Conservation (phyloP, 352 stramenopile species). For the Phytopythium montanum region DNA sequence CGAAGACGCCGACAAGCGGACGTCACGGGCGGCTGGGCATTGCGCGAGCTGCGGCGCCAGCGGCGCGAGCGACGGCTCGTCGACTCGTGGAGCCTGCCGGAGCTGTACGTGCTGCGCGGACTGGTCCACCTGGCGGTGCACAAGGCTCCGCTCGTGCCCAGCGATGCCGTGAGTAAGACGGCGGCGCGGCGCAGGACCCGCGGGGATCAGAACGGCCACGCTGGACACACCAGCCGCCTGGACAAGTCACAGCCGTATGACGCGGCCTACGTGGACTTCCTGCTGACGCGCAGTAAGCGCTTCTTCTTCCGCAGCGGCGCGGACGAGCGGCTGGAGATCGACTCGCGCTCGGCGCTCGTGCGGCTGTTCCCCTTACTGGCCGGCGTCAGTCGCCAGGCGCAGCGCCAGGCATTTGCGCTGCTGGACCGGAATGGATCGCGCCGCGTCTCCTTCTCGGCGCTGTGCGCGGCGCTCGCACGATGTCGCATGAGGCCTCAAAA, state of each 20-base stretch:
- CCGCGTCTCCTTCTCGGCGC: slow-evolving; percentile 54
- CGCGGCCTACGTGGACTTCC: slow-evolving; percentile 24
- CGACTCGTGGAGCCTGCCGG: slow-evolving; percentile 48
- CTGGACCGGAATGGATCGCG: slow-evolving; percentile 45
- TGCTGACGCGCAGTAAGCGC: slow-evolving; percentile 26
- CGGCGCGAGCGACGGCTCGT: slow-evolving; percentile 27
- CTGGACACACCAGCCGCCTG: neutral
- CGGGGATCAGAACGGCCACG: slow-evolving; percentile 1
- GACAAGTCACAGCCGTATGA: neutral
- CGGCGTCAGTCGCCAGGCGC: slow-evolving; percentile 21
- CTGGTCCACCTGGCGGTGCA: slow-evolving; percentile 40
- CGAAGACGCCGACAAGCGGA: slow-evolving; percentile 9
- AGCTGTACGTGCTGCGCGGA: slow-evolving; percentile 55
- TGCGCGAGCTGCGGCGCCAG: slow-evolving; percentile 15
- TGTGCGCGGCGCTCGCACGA: slow-evolving; percentile 53
- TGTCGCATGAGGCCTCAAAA: slow-evolving; percentile 17
- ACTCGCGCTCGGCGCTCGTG: slow-evolving; percentile 36
- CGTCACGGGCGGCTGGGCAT: neutral
- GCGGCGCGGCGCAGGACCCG: slow-evolving; percentile 12
- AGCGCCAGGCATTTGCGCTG: slow-evolving; percentile 37
- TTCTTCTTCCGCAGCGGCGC: slow-evolving; percentile 37
- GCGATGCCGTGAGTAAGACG: slow-evolving; percentile 8
- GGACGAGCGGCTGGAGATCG: slow-evolving; percentile 42
- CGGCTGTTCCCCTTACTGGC: slow-evolving; percentile 53
- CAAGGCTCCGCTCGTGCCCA: slow-evolving; percentile 17